Conservation (phyloP, 2,329 filamentous ascomycete species). For the Aureobasidium sp. region DNA sequence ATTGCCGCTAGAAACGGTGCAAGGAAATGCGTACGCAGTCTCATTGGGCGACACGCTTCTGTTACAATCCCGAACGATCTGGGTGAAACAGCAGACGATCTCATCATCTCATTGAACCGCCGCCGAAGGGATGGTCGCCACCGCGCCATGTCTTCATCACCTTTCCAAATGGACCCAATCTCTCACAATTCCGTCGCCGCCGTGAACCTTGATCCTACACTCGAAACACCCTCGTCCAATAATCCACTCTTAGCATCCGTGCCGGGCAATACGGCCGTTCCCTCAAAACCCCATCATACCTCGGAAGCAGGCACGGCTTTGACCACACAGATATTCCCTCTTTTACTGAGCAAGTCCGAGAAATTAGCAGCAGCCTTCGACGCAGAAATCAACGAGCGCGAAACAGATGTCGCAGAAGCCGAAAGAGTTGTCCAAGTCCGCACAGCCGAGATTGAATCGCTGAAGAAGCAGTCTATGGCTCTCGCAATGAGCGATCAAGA, state of each 20-base stretch:
- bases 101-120: slow-evolving; percentile 68
- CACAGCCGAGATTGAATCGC: slow-evolving; percentile 57
- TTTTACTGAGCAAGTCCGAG: slow-evolving; percentile 42
- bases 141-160: slow-evolving; percentile 68
- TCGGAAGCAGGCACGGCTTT: slow-evolving; percentile 49
- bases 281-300: slow-evolving; percentile 29
- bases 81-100: slow-evolving; percentile 75
- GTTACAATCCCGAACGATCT: slow-evolving; percentile 76
- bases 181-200: slow-evolving; percentile 17
- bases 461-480: slow-evolving; percentile 49
- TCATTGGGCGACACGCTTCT: slow-evolving; percentile 68
- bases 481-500: slow-evolving; percentile 43
- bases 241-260: slow-evolving; percentile 9
- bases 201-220: not conserved
- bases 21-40: slow-evolving; percentile 63
- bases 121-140: slow-evolving; percentile 46
- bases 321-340: slow-evolving; percentile 55
- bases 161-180: slow-evolving; percentile 32
- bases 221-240: not conserved
- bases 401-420: slow-evolving; percentile 43
- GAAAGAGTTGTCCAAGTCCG: slow-evolving; percentile 50
- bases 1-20: slow-evolving; percentile 82
- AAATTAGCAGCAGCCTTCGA: slow-evolving; percentile 53
- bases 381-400: slow-evolving; percentile 66
- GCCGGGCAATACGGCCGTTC: not conserved